phyloP scores from a whole-genome alignment of 2,329 filamentous ascomycete species.

The Magnaporthales sp. region DNA sequence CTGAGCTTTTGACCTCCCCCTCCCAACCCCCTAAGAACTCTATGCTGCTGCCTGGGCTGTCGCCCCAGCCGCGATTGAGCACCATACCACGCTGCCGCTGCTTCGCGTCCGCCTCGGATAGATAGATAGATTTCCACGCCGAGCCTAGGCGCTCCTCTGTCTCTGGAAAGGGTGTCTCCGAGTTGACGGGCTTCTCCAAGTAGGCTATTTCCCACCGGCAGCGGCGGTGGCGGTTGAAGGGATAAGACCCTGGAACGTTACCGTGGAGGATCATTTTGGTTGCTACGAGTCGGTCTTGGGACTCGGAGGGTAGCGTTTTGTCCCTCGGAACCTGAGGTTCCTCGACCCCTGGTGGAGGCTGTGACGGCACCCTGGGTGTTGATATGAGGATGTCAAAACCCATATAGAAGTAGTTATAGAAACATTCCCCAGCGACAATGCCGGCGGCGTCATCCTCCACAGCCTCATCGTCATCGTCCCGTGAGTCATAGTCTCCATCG shows the following conservation, averaged over 20 bases:
- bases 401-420: constrained; percentile 96
- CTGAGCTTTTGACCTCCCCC: constrained; percentile 39
- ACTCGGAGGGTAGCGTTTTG: constrained; percentile 15
- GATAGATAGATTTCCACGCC: constrained; percentile 61
- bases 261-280: constrained; percentile 91
- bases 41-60: constrained; percentile 82
- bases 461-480: constrained; percentile 56
- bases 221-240: constrained; percentile 89
- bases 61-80: constrained; percentile 82
- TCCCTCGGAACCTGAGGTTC: constrained; percentile 22
- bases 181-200: constrained; percentile 44
- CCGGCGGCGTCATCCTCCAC: constrained; percentile 46
- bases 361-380: constrained; percentile 57
- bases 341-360: constrained; percentile 40
- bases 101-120: constrained; percentile 41
- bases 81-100: constrained; percentile 68
- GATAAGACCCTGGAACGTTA: constrained; percentile 91
- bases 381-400: constrained; percentile 94
- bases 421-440: constrained; percentile 63
- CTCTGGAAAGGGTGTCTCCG: constrained; percentile 69
- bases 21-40: constrained; percentile 83
- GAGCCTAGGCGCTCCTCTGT: constrained; percentile 61
- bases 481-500: constrained; percentile 46
- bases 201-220: constrained; percentile 76
- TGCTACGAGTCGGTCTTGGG: constrained; percentile 63